Evolutionary conservation across 768 basidiomycete genomes (phyloP).

Genomic region (Amanita rubescens): DNA sequence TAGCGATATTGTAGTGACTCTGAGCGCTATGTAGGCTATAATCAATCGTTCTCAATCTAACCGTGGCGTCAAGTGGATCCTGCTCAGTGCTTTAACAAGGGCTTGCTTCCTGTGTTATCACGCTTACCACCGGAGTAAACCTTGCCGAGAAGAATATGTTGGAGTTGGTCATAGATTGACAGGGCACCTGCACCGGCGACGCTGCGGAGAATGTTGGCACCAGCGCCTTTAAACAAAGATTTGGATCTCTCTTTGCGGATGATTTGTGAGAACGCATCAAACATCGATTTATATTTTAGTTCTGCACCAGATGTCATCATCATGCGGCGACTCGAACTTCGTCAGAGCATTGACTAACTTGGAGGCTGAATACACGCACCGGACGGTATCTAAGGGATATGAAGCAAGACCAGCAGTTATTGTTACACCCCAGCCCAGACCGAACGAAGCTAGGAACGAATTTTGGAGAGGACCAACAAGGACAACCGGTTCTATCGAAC

Average conservation of each 20-base stretch:
- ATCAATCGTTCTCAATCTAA: background rate
- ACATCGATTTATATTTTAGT: constrained; percentile 78
- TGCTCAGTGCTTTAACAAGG: background rate
- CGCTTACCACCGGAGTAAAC: constrained; percentile 1
- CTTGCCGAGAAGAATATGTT: constrained; percentile 5
- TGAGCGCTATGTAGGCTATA: background rate
- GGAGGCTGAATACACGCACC: constrained; percentile 23
- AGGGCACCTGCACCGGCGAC: constrained; percentile 84
- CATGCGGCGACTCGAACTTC: constrained; percentile 66
- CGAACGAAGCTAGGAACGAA: constrained; percentile 76
- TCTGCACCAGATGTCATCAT: constrained; percentile 84
- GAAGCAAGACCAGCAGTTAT: constrained; percentile 81
- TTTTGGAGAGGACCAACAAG: constrained; percentile 74
- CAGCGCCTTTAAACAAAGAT: constrained; percentile 85
- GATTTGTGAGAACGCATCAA: constrained; percentile 69
- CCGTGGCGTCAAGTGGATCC: background rate
- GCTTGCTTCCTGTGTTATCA: background rate
- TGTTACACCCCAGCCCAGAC: constrained; percentile 81
- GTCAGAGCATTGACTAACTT: constrained; percentile 6
- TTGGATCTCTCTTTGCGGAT: constrained; percentile 70
- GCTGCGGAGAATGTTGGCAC: constrained; percentile 71
- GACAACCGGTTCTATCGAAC: constrained; percentile 62
- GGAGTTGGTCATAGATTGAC: constrained; percentile 71
- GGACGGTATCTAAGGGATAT: constrained; percentile 64
- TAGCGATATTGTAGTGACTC: background rate